phyloP scores from a whole-genome alignment of 805 yeast genomes.

The Cyberlindnera euphorbiae region DNA sequence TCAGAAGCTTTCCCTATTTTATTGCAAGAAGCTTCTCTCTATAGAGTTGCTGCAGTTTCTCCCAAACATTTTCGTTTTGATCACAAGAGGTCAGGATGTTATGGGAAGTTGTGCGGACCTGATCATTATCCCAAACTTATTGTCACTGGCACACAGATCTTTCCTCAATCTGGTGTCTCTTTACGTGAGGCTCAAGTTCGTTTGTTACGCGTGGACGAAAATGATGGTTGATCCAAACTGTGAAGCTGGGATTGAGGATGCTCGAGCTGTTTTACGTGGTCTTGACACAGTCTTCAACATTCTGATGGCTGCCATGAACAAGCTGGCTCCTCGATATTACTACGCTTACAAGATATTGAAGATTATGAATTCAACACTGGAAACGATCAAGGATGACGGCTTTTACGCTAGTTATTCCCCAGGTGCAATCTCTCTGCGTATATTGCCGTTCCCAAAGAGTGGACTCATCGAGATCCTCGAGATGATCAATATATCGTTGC shows the following conservation, averaged over 20 bases:
- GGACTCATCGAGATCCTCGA: conserved; percentile 1
- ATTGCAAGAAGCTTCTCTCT: conserved; percentile 4
- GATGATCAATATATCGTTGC: conserved; percentile 2
- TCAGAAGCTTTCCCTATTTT: conserved; percentile 6
- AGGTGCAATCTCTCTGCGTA: conserved; percentile 8
- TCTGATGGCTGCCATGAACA: conserved; percentile 1
- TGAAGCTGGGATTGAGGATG: not conserved
- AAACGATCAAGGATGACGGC: conserved; percentile 1
- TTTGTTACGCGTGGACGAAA: conserved; percentile 2
- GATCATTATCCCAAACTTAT: conserved; percentile 2
- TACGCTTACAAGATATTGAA: conserved; percentile 10
- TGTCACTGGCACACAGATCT: conserved; percentile 5
- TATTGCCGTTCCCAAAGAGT: conserved; percentile 1
- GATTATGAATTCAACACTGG: conserved; percentile 1
- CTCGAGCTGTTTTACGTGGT: conserved; percentile 1
- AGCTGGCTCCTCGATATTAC: conserved; percentile 7
- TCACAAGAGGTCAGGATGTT: conserved; percentile 2
- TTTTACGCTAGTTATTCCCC: conserved; percentile 9
- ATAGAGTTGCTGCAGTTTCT: conserved; percentile 4
- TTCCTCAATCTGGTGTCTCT: conserved; percentile 3
- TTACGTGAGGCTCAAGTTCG: conserved; percentile 9
- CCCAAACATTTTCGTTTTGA: conserved; percentile 4
- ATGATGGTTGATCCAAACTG: not conserved
- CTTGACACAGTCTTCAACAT: conserved; percentile 4
- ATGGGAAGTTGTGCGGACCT: conserved; percentile 2